These are phyloP conservation scores for Verticillium nonalfalfae DNA, from an alignment of 2,329 filamentous ascomycete species.

Conservation along the genomic window DNA sequence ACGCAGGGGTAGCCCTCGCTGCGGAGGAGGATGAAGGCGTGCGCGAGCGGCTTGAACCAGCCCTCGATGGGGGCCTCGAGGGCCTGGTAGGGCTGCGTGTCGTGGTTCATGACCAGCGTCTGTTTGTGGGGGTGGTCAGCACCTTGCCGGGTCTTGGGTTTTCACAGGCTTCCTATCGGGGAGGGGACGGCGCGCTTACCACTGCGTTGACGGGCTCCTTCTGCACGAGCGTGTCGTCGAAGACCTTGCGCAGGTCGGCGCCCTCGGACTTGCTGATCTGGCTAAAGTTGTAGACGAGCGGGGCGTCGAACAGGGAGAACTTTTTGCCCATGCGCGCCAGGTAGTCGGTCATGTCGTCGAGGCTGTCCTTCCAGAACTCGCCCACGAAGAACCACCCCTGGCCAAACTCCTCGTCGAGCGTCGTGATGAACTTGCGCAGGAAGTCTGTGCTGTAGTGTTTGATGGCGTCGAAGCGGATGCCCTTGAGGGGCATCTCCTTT, in stretches of 20 bases:
- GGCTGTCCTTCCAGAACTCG: conserved; percentile 31
- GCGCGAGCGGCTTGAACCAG: conserved; percentile 67
- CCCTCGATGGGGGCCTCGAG: conserved; percentile 51
- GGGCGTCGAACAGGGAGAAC: conserved; percentile 59
- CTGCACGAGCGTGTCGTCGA: conserved; percentile 52
- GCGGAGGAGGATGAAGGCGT: conserved; percentile 64
- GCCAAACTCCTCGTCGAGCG: conserved; percentile 41
- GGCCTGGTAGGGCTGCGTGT: conserved; percentile 44
- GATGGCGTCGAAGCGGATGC: conserved; percentile 65
- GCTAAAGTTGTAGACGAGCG: conserved; percentile 63
- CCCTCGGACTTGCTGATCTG: conserved; percentile 46
- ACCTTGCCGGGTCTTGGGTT: too few relatives aligned
- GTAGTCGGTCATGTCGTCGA: conserved; percentile 24
- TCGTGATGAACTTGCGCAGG: conserved; percentile 54
- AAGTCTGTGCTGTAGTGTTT: conserved; percentile 68
- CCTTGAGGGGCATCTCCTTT: conserved; percentile 51
- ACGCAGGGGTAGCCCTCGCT: conserved; percentile 57
- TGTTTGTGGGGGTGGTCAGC: conserved; percentile 13
- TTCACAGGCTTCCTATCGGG: too few relatives aligned
- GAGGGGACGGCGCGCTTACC: conserved; percentile 10
- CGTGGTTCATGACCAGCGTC: conserved; percentile 68
- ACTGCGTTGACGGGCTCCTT: conserved; percentile 27
- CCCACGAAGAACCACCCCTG: conserved; percentile 29
- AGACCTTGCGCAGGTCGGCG: conserved; percentile 57
- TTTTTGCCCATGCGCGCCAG: conserved; percentile 43